These are phyloP conservation scores for Hymenoscyphus salicellus DNA, from an alignment of 2,329 filamentous ascomycete species.

Conservation along the genomic window DNA sequence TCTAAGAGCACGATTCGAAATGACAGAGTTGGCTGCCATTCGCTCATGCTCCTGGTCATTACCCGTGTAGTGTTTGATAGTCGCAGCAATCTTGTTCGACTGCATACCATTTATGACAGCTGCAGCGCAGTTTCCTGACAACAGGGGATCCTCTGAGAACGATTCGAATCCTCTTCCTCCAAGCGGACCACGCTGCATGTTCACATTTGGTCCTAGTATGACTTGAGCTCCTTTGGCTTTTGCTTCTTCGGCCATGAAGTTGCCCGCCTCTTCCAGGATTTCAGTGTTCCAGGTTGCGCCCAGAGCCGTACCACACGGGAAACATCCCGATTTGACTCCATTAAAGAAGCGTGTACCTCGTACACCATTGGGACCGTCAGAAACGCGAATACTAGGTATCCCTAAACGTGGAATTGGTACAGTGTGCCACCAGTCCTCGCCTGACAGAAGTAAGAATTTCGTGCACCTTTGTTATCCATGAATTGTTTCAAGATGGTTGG, in stretches of 20 bases:
- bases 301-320: slow-evolving; percentile 42
- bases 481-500: no score
- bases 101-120: slow-evolving; percentile 44
- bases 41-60: slow-evolving; percentile 43
- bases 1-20: slow-evolving; percentile 39
- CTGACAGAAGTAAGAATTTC: no score
- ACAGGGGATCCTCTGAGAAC: slow-evolving; percentile 47
- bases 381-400: slow-evolving; percentile 13
- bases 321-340: slow-evolving; percentile 43
- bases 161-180: slow-evolving; percentile 48
- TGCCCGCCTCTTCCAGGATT: slow-evolving; percentile 60
- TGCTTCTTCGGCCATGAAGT: slow-evolving; percentile 64
- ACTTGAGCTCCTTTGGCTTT: slow-evolving; percentile 67
- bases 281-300: slow-evolving; percentile 64
- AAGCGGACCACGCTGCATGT: slow-evolving; percentile 45
- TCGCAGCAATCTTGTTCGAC: slow-evolving; percentile 40
- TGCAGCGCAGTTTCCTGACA: slow-evolving; percentile 43
- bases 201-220: slow-evolving; percentile 63
- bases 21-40: slow-evolving; percentile 35
- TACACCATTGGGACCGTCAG: slow-evolving; percentile 35
- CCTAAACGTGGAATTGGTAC: no score
- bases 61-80: slow-evolving; percentile 46
- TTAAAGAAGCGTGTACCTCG: slow-evolving; percentile 34
- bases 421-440: no score
- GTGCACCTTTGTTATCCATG: no score